A percentile compares a stretch with the other conserved stretches of the same genome.
Conservation (phyloP, 805 yeast species). For the Starmerella potacharoeniae region DNA sequence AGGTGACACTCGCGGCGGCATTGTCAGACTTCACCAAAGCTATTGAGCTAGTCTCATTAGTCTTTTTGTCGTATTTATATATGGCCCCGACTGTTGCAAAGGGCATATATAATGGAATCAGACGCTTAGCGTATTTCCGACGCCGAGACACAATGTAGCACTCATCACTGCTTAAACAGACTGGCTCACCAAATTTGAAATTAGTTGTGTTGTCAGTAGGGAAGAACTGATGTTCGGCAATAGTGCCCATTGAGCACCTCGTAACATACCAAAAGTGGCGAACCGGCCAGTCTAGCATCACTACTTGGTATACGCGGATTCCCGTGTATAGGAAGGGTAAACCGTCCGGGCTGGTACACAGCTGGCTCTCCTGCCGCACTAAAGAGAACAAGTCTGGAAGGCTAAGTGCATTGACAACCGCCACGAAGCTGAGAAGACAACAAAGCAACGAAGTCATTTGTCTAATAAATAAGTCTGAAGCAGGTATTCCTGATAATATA, state of each 20-base stretch:
- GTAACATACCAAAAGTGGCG: slow-evolving; percentile 38
- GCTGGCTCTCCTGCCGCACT: slow-evolving; percentile 1
- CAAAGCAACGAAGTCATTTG: neutral
- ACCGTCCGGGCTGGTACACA: slow-evolving; percentile 15
- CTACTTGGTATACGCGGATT: slow-evolving; percentile 42
- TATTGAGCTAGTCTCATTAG: slow-evolving; percentile 32
- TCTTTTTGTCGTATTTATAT: slow-evolving; percentile 34
- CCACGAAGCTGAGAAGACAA: neutral
- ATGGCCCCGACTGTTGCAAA: slow-evolving; percentile 54
- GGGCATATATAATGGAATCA: slow-evolving; percentile 41
- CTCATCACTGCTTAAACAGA: slow-evolving; percentile 22
- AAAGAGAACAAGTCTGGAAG: neutral
- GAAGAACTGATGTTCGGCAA: slow-evolving; percentile 13
- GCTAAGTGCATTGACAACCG: neutral
- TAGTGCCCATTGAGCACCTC: slow-evolving; percentile 42
- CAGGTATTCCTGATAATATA: too few species aligned
- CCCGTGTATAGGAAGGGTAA: slow-evolving; percentile 39
- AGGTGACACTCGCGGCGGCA: slow-evolving; percentile 37
- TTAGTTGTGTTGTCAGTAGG: slow-evolving; percentile 14
- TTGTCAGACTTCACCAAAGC: slow-evolving; percentile 52
- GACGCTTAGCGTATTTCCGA: slow-evolving; percentile 39
- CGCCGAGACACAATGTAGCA: slow-evolving; percentile 54
- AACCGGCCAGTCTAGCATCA: slow-evolving; percentile 34
- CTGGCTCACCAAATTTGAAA: slow-evolving; percentile 15
- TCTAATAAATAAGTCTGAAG: too few species aligned